phyloP scores from a whole-genome alignment of 2,329 filamentous ascomycete genomes.

The Pseudogymnoascus pannorum region DNA sequence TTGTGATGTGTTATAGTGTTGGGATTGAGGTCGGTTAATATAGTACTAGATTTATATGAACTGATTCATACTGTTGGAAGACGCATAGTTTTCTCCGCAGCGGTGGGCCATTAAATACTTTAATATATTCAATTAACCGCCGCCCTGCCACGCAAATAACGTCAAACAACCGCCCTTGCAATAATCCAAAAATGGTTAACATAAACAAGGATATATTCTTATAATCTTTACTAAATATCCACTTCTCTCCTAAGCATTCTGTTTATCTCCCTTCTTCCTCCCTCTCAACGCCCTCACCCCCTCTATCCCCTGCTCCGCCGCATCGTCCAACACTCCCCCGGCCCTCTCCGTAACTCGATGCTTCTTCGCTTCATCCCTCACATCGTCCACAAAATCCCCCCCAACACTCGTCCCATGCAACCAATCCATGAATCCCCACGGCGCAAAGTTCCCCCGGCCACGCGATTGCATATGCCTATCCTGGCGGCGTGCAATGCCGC shows the following conservation, averaged over 20 bases:
- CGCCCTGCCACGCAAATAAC: no score
- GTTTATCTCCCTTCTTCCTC: conserved; percentile 21
- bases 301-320: conserved; percentile 30
- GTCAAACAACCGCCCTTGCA: not conserved
- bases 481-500: conserved; percentile 43
- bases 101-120: no score
- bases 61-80: no score
- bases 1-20: no score
- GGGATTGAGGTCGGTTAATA: no score
- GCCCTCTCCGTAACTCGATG: conserved; percentile 41
- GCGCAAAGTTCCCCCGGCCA: conserved; percentile 53
- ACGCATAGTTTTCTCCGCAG: no score
- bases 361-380: conserved; percentile 48
- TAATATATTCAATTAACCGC: no score
- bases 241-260: not conserved
- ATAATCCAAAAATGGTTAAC: not conserved
- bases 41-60: no score
- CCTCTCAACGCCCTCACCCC: conserved; percentile 21
- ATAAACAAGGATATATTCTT: not conserved
- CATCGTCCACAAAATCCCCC: conserved; percentile 45
- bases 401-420: conserved; percentile 48
- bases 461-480: conserved; percentile 50
- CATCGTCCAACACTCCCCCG: conserved; percentile 28
- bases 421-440: conserved; percentile 58
- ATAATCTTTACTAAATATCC: not conserved